Evolutionary conservation across 2,329 filamentous ascomycete species (phyloP).

Genomic region (Myriosclerotinia curreyana): DNA sequence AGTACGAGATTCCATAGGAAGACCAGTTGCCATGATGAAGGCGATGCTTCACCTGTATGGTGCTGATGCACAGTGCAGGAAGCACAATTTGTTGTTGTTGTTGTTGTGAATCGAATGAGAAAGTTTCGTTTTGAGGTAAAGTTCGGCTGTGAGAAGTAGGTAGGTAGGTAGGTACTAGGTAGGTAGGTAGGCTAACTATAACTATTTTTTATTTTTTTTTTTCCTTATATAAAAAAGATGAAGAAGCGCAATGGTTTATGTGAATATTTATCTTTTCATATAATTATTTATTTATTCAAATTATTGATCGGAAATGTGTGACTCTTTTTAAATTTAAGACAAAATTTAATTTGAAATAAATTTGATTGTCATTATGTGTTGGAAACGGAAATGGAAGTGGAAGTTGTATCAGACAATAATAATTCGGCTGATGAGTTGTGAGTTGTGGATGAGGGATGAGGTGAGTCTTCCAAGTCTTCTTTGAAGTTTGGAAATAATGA

Average conservation of each 20-base stretch:
- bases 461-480: neutral
- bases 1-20: conserved; percentile 69
- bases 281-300: neutral
- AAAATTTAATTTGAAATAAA: neutral
- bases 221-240: conserved; percentile 28
- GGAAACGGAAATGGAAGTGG: neutral
- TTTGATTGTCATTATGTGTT: conserved; percentile 6
- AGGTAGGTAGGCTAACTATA: neutral
- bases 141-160: conserved; percentile 28
- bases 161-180: neutral
- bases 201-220: conserved; percentile 13
- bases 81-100: conserved; percentile 27
- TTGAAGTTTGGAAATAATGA: conserved; percentile 4
- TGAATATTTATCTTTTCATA: too few relatives aligned
- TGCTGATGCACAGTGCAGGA: conserved; percentile 27
- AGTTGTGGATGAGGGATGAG: too few relatives aligned
- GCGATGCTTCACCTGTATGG: conserved; percentile 33
- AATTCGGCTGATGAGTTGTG: neutral
- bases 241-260: conserved; percentile 29
- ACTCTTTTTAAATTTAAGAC: neutral
- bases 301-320: neutral
- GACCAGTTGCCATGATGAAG: conserved; percentile 42
- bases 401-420: neutral
- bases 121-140: conserved; percentile 25
- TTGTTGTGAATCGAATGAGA: conserved; percentile 19